Percentiles rank a stretch among this genome's conserved stretches.
These are phyloP conservation scores for Pythium utonaiense DNA, from an alignment of 352 stramenopile species.

Conservation along the genomic window DNA sequence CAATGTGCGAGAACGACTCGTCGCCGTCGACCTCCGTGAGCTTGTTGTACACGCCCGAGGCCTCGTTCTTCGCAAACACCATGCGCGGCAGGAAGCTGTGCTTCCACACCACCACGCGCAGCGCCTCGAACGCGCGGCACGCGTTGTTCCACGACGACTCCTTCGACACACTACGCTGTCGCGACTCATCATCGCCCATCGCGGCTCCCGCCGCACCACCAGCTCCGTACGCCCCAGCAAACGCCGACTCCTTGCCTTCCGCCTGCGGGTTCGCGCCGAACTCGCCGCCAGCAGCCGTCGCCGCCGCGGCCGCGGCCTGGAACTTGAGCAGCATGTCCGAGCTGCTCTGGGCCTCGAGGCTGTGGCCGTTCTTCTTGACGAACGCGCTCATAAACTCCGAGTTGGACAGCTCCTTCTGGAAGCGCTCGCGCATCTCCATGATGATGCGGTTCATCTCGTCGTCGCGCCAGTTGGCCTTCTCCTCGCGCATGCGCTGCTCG, in stretches of 20 bases:
- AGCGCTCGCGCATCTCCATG: constrained; percentile 84
- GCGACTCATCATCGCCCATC: constrained; percentile 13
- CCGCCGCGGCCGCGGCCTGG: constrained; percentile 23
- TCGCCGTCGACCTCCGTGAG: constrained; percentile 72
- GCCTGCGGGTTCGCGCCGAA: constrained; percentile 55
- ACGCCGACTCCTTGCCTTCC: constrained; percentile 54
- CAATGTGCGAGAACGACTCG: constrained; percentile 78
- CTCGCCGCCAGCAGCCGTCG: constrained; percentile 5
- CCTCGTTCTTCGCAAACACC: constrained; percentile 43
- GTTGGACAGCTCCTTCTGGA: constrained; percentile 78
- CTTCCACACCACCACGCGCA: constrained; percentile 86
- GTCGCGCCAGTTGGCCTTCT: constrained; percentile 86
- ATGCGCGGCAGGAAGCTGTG: constrained; percentile 80
- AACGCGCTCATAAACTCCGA: constrained; percentile 55
- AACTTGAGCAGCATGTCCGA: constrained; percentile 35
- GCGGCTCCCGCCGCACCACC: constrained; percentile 8
- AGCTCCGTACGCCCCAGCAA: background rate
- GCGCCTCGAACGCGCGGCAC: constrained; percentile 61
- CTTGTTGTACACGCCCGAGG: constrained; percentile 55
- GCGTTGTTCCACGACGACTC: constrained; percentile 85
- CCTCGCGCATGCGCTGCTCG: constrained; percentile 73
- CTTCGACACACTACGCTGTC: constrained; percentile 54
- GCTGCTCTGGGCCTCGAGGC: constrained; percentile 22
- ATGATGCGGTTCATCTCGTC: constrained; percentile 90
- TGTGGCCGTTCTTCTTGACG: constrained; percentile 61